phyloP scores from a whole-genome alignment of 2,329 filamentous ascomycete genomes.

The Penicillium glabrum region DNA sequence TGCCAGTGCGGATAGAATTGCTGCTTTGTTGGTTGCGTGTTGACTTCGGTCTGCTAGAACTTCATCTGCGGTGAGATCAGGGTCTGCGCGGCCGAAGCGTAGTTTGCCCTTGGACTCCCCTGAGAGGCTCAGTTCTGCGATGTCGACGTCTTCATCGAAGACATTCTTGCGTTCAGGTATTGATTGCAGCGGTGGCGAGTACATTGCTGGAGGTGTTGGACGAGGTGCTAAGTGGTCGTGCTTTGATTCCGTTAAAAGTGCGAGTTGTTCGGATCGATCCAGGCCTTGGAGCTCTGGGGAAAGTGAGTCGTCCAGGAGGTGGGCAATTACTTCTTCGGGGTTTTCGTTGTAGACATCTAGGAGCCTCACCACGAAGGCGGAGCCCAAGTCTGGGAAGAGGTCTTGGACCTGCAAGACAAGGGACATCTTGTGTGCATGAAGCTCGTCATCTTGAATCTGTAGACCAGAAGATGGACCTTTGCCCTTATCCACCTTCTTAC shows the following conservation, averaged over 20 bases:
- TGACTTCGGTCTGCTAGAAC: slow-evolving; percentile 64
- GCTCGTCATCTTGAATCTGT: slow-evolving; percentile 44
- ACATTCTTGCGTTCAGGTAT: slow-evolving; percentile 62
- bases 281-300: slow-evolving; percentile 64
- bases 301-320: slow-evolving; percentile 75
- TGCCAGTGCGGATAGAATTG: slow-evolving; percentile 83
- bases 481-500: slow-evolving; percentile 40
- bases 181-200: slow-evolving; percentile 31
- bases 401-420: slow-evolving; percentile 90
- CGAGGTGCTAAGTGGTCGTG: slow-evolving; percentile 58
- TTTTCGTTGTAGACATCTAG: slow-evolving; percentile 77
- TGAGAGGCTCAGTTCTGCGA: slow-evolving; percentile 69
- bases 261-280: slow-evolving; percentile 62
- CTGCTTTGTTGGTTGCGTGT: slow-evolving; percentile 71
- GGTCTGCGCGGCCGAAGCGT: slow-evolving; percentile 71
- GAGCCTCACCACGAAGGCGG: slow-evolving; percentile 75
- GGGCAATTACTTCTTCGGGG: slow-evolving; percentile 75
- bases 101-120: slow-evolving; percentile 56
- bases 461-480: slow-evolving; percentile 36
- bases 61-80: slow-evolving; percentile 67
- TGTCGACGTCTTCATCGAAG: slow-evolving; percentile 72
- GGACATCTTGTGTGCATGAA: slow-evolving; percentile 80
- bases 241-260: slow-evolving; percentile 43
- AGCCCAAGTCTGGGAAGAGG: slow-evolving; percentile 83
- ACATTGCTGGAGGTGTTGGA: slow-evolving; percentile 34